phyloP scores from a whole-genome alignment of 768 basidiomycete species.

The Lyophyllum semitale region DNA sequence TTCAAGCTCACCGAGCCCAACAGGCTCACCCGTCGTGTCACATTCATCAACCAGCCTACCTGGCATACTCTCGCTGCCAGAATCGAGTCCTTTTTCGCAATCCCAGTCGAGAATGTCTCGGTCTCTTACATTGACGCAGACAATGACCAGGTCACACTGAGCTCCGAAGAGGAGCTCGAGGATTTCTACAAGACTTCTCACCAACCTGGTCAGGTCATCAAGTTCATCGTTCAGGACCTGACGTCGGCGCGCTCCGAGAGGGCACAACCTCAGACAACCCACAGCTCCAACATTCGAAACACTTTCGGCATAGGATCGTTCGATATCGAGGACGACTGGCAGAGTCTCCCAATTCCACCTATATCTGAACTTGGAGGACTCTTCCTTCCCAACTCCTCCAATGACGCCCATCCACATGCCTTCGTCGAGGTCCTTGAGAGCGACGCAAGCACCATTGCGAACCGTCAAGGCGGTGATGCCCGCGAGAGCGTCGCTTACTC shows the following conservation, averaged over 20 bases:
- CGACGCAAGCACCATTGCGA: slow-evolving; percentile 30
- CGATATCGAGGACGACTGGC: slow-evolving; percentile 67
- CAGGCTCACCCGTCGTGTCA: slow-evolving; percentile 60
- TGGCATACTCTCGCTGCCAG: slow-evolving; percentile 30
- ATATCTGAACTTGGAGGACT: slow-evolving; percentile 36
- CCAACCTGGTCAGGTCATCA: slow-evolving; percentile 40
- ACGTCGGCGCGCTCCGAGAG: slow-evolving; percentile 33
- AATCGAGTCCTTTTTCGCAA: slow-evolving; percentile 51
- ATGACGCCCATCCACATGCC: slow-evolving; percentile 52
- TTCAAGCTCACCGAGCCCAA: slow-evolving; percentile 68
- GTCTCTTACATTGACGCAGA: slow-evolving; percentile 76
- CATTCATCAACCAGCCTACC: slow-evolving; percentile 50
- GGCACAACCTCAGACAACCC: slow-evolving; percentile 31
- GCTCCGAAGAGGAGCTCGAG: slow-evolving; percentile 74
- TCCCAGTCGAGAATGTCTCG: slow-evolving; percentile 59
- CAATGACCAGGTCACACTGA: slow-evolving; percentile 76
- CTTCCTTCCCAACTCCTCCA: slow-evolving; percentile 30
- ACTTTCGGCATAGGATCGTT: slow-evolving; percentile 56
- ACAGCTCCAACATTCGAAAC: slow-evolving; percentile 45
- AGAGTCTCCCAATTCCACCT: slow-evolving; percentile 49
- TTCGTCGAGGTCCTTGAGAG: slow-evolving; percentile 60
- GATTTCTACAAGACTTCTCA: slow-evolving; percentile 58
- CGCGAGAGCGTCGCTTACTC: slow-evolving; percentile 33
- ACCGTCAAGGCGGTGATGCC: slow-evolving; percentile 23
- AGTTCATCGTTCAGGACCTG: slow-evolving; percentile 68